A percentile compares a stretch with the other conserved stretches of the same genome.
These are phyloP conservation scores for Ascosphaera apis DNA, from an alignment of 2,329 filamentous ascomycete species.

Conservation along the genomic window DNA sequence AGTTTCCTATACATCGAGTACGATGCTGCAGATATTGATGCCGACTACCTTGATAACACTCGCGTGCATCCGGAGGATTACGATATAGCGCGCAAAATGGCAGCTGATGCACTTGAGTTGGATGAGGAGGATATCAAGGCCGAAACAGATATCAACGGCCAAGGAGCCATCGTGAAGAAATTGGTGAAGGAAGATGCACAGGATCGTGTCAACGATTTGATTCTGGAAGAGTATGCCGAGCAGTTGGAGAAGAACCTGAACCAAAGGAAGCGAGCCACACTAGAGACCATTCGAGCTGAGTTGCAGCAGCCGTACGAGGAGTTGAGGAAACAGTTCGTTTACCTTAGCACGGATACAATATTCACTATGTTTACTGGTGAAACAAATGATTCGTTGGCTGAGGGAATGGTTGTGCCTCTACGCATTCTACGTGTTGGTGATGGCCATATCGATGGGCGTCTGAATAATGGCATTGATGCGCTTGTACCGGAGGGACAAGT, in stretches of 20 bases:
- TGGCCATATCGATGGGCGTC: slow-evolving; percentile 77
- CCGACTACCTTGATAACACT: slow-evolving; percentile 88
- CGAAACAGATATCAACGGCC: slow-evolving; percentile 72
- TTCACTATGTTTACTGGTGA: slow-evolving; percentile 97
- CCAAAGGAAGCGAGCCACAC: slow-evolving; percentile 79
- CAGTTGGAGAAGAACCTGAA: slow-evolving; percentile 84
- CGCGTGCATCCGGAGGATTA: slow-evolving; percentile 97
- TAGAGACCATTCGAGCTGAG: slow-evolving; percentile 90
- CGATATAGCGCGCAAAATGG: slow-evolving; percentile 94
- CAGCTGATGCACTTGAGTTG: slow-evolving; percentile 82
- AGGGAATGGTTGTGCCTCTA: slow-evolving; percentile 83
- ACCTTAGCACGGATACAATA: slow-evolving; percentile 50
- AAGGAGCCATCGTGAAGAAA: slow-evolving; percentile 76
- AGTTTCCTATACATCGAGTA: slow-evolving; percentile 86
- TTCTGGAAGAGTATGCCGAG: slow-evolving; percentile 89
- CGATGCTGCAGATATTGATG: slow-evolving; percentile 55
- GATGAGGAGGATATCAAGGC: slow-evolving; percentile 97
- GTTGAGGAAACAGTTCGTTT: slow-evolving; percentile 55
- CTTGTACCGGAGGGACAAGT: slow-evolving; percentile 65
- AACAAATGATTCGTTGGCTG: slow-evolving; percentile 56
- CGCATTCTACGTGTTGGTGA: slow-evolving; percentile 72
- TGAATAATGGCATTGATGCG: slow-evolving; percentile 87
- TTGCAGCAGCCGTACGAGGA: slow-evolving; percentile 87
- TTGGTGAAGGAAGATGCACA: slow-evolving; percentile 87
- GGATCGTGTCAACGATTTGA: slow-evolving; percentile 86